Evolutionary conservation across 2,329 filamentous ascomycete genomes (phyloP), one percentile per base, ranked within the genome.

Genomic region (Helotiales sp.): DNA sequence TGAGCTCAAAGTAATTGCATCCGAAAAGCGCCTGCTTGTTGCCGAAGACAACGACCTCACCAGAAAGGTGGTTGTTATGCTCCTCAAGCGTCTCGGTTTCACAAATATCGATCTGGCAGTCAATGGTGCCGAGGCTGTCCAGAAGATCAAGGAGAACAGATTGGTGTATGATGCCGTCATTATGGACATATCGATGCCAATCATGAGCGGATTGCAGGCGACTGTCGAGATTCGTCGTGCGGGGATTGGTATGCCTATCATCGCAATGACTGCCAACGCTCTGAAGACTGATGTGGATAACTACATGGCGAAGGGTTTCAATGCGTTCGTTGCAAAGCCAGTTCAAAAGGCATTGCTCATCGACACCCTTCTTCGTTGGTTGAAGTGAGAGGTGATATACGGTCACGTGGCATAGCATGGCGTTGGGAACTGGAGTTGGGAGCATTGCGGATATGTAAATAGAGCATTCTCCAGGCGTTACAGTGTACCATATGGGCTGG

Each of bases 291-390:
- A 85, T 58, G 76, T 74, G 3, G 81, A 84, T 46, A 73, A 71
- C 9, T 84, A 82, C 60, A 71, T 81, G 27, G 75, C 77, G 4
- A 68, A 71, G 1, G 92, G 93, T 31, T 96, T 98, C 91, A 95
- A 96, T 69, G 93, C 96, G 68, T 93, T 97, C 24, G 78, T 98
- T 58, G 92, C 93, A 0, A 98, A 98, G 71, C 93, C 93, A 0
- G 97, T 98, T 72, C 61, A 56, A n/a, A 24, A 36, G n/a, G 13
- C 31, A 17, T 6, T 56, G 9, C 25, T 56, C 5, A n/a, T 56
- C 19, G 36, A 55, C 12, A 34, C 22, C 19, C 19, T 55, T 9
- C 30, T 52, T 2, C 31, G 19, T 3, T 58, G 44, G 54, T 2
- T 83, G 15, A 44, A 44, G 10, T 44, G 40, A 27, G n/a, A n/a